Evolutionary conservation across 2,329 filamentous ascomycete genomes (phyloP), one percentile per base, ranked within the genome.

Genomic region (Rutstroemia sydowiana): DNA sequence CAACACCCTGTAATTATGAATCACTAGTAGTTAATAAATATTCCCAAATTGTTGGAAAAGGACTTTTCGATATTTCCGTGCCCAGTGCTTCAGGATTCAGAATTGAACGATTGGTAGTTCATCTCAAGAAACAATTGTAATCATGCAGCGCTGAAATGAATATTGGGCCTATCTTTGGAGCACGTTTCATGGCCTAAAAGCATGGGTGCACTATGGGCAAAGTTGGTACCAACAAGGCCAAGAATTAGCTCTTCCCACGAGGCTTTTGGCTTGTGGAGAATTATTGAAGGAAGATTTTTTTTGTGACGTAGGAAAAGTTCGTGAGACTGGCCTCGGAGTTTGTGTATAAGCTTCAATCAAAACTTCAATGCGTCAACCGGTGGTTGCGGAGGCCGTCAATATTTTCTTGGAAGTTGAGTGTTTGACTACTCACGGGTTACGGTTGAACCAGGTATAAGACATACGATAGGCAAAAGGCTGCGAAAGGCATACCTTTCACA

Each of bases 101-200:
- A 20, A 20, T 16, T 10, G 9, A 41, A 11, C 7, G 7, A 41
- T 5, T 21, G 7, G 16, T 41, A 37, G 34, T 6, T 14, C 4
- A 37, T 18, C n/a, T 41, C 11, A 10, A 9, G 37, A 41, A 21
- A 21, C 13, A 16, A n/a, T n/a, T n/a, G n/a, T 20, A 41, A 16
- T 23, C 18, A 41, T 41, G 37, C 37, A 41, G 18, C 30, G 13
- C 30, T 13, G 7, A 13, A 32, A 32, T 32, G 30, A 13, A 48
- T 10, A 8, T 16, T 11, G 42, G 20, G 23, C 37, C 37, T 32
- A 20, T n/a, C 18, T 20, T 32, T 43, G 37, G 26, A 42, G 26
- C 46, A 48, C 37, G 37, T 48, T 48, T 43, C 46, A 41, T 43
- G 13, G 28, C 14, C 46, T 32, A 16, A 48, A 41, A 26, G n/a